Base-by-base conservation (phyloP, 1,139 yeast genomes). In the Pichia sp. region DNA sequence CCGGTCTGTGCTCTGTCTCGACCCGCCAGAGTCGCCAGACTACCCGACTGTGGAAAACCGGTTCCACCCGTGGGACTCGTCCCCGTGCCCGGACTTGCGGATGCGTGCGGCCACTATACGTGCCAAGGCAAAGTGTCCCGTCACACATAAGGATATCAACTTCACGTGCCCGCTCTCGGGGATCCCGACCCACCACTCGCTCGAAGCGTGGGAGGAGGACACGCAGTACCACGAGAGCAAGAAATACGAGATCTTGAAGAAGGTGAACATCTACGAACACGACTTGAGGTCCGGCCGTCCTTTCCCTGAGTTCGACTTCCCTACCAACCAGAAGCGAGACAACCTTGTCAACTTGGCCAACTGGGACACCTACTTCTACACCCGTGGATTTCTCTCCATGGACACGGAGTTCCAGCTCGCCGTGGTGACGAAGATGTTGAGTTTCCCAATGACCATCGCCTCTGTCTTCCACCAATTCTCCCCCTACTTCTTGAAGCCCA, bases 331-430 rank as follows among this genome's bases (percentile, higher is more conserved):
- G 70, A 88, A 85, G 59, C 76, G 77, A 52, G 98, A 92, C 67
- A 85, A 84, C 57, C 76, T 83, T 60, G 84, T 91, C 58, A 92
- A 89, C 70, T 81, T 92, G 70, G 75, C 84, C 53, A 85, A 81
- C 69, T 93, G 99, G 99, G 98, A 93, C 71, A 77, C 95, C 20
- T 93, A 83, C 65, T 86, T 93, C 69, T 93, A 93, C 71, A 93
- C 99, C 0, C 80, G 99, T 70, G 89, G 87, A 65, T 93, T 90
- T 70, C 85, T 84, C 65, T 92, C 98, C 6, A 92, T 93, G 98
- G 96, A 93, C 71, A 88, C 97, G 12, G 97, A 92, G 70, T 93
- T 89, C 74, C 95, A 92, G 71, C 75, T 92, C 67, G 98, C 99
- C 0, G 96, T 96, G 2, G 93, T 92, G 41, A 90, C 98, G 31